phyloP scores from a whole-genome alignment of 345 rosid species.

The Jatropha curcas region DNA sequence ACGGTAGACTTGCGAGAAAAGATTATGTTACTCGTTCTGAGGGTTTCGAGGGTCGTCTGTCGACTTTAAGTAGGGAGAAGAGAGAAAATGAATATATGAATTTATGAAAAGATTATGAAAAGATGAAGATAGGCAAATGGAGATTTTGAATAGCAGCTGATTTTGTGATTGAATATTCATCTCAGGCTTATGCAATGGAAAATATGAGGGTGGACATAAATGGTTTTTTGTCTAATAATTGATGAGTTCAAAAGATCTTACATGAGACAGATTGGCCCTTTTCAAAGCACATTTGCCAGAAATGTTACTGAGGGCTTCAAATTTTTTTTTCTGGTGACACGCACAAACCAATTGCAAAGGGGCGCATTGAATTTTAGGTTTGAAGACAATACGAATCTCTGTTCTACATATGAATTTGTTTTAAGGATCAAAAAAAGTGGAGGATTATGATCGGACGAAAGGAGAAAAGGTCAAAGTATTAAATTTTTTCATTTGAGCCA shows the following conservation, averaged over 20 bases:
- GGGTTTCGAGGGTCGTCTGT: slow-evolving; percentile 38
- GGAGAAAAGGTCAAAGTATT: slow-evolving; percentile 43
- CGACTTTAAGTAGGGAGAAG: slow-evolving; percentile 28
- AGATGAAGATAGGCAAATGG: slow-evolving; percentile 37
- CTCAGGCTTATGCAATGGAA: slow-evolving; percentile 31
- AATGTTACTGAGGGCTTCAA: slow-evolving; percentile 53
- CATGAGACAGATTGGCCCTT: slow-evolving; percentile 55
- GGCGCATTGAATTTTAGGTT: slow-evolving; percentile 54
- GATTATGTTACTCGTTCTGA: slow-evolving; percentile 40
- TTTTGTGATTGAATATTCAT: slow-evolving; percentile 57
- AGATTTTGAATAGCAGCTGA: slow-evolving; percentile 64
- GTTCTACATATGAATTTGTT: slow-evolving; percentile 47
- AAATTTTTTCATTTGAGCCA: slow-evolving; percentile 41
- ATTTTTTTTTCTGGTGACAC: slow-evolving; percentile 55
- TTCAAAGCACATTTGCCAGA: slow-evolving; percentile 39
- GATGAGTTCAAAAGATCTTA: slow-evolving; percentile 72
- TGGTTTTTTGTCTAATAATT: slow-evolving; percentile 56
- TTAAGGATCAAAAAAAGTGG: slow-evolving; percentile 15
- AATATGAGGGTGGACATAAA: slow-evolving; percentile 32
- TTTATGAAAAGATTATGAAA: slow-evolving; percentile 45
- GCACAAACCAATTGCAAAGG: slow-evolving; percentile 52
- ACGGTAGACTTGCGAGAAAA: slow-evolving; percentile 35
- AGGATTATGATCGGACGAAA: slow-evolving; percentile 7
- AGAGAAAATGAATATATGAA: slow-evolving; percentile 43
- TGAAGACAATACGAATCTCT: slow-evolving; percentile 49